phyloP scores from a whole-genome alignment of 164 flowering plant genomes.

The Nelumbo lutea region DNA sequence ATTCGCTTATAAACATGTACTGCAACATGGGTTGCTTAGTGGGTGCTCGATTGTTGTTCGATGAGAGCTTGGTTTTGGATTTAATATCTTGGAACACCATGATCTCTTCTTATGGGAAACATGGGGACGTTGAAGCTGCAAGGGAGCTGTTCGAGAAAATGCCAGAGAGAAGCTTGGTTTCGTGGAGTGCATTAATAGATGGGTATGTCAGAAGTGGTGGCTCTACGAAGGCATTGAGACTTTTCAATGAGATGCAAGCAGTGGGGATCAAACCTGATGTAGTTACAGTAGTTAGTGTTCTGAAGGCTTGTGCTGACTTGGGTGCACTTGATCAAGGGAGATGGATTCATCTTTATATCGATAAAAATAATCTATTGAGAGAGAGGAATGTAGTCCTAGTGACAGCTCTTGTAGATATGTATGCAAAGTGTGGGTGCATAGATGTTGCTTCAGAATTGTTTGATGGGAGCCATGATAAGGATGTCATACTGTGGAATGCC shows the following conservation, averaged over 20 bases:
- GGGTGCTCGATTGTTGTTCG: constrained; percentile 10
- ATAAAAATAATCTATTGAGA: constrained; percentile 5
- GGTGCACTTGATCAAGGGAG: constrained; percentile 20
- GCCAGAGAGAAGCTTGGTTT: constrained; percentile 17
- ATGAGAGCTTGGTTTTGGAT: constrained; percentile 11
- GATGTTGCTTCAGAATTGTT: constrained; percentile 7
- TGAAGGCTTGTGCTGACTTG: constrained; percentile 16
- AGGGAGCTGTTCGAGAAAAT: constrained; percentile 13
- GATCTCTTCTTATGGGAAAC: constrained; percentile 16
- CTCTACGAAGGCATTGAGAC: constrained; percentile 8
- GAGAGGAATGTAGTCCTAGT: constrained; percentile 17
- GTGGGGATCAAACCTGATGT: constrained; percentile 10
- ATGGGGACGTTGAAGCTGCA: constrained; percentile 9
- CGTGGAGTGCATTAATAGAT: constrained; percentile 20
- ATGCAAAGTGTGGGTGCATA: constrained; percentile 20
- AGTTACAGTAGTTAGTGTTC: constrained; percentile 11
- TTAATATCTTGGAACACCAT: constrained; percentile 15
- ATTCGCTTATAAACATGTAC: constrained; percentile 14
- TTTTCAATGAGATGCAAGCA: constrained; percentile 14
- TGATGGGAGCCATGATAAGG: constrained; percentile 7
- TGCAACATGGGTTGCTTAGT: constrained; percentile 9
- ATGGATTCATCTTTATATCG: constrained; percentile 15
- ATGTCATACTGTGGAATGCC: constrained; percentile 15
- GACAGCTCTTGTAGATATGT: constrained; percentile 20
- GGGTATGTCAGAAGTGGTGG: constrained; percentile 14